Conservation (phyloP, 768 basidiomycete species). For the Boletus pseudo-olivaceus region DNA sequence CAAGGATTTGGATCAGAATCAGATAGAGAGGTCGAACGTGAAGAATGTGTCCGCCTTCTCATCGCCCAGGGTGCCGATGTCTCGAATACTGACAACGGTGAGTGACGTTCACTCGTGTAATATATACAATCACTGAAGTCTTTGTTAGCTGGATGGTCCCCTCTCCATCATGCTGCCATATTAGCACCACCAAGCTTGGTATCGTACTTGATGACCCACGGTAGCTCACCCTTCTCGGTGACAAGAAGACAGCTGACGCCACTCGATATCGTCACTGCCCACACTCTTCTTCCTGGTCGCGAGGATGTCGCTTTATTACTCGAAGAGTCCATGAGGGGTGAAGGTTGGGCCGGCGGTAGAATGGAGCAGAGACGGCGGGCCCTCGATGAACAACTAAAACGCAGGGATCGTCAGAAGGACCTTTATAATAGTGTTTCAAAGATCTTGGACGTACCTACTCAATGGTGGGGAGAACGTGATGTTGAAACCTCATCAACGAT, state of each 20-base stretch:
- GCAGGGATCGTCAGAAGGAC: constrained; percentile 48
- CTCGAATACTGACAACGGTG: constrained; percentile 58
- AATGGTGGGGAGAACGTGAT: constrained; percentile 64
- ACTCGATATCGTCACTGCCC: constrained; percentile 85
- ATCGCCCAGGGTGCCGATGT: constrained; percentile 76
- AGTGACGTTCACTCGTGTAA: constrained; percentile 16
- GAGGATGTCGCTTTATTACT: constrained; percentile 85
- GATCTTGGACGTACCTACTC: constrained; percentile 51
- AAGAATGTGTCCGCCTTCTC: constrained; percentile 82
- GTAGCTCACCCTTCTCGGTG: constrained; percentile 75
- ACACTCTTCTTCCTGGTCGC: constrained; percentile 75
- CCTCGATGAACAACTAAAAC: constrained; percentile 55
- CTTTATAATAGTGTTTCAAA: constrained; percentile 58
- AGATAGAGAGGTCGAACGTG: constrained; percentile 83
- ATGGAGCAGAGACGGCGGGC: constrained; percentile 66
- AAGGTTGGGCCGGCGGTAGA: constrained; percentile 77
- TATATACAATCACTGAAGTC: constrained; percentile 1
- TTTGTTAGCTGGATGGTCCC: constrained; percentile 84
- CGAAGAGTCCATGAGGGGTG: constrained; percentile 82
- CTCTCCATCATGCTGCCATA: constrained; percentile 88
- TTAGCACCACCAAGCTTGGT: constrained; percentile 87
- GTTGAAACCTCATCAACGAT: constrained; percentile 42
- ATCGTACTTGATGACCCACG: constrained; percentile 89
- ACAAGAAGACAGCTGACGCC: constrained; percentile 82
- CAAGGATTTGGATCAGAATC: constrained; percentile 80